Percentiles rank a stretch among this genome's conserved stretches.
Conservation (phyloP, 2,329 filamentous ascomycete genomes). For the Alternaria conjuncta region DNA sequence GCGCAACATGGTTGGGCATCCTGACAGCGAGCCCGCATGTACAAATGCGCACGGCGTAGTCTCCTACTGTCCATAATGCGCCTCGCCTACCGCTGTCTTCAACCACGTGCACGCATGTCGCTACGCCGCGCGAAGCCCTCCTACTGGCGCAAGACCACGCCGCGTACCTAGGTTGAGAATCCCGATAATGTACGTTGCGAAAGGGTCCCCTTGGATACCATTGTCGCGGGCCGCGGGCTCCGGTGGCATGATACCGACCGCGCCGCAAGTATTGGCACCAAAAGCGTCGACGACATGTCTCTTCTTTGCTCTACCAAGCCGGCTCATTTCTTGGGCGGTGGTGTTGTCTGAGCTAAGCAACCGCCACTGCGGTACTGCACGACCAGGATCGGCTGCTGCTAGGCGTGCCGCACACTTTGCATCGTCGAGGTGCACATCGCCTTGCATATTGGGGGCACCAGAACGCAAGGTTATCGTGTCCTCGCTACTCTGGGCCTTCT, state of each 20-base stretch:
- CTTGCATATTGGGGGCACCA: conserved; percentile 14
- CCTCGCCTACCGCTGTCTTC: conserved; percentile 14
- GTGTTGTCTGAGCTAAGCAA: neutral
- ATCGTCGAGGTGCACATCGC: conserved; percentile 19
- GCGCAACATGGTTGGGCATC: conserved; percentile 16
- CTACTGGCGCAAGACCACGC: conserved; percentile 6
- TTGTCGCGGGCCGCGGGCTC: conserved; percentile 19
- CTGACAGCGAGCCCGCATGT: conserved; percentile 18
- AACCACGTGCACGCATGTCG: conserved; percentile 20
- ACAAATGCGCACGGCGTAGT: conserved; percentile 8
- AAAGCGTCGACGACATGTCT: conserved; percentile 17
- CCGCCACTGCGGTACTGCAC: conserved; percentile 22
- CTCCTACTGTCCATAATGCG: neutral
- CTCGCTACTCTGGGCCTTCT: conserved; percentile 21
- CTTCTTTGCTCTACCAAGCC: conserved; percentile 1
- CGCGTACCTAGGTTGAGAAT: neutral
- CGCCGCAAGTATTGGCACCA: conserved; percentile 3
- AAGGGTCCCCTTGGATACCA: conserved; percentile 9
- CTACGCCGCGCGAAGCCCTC: conserved; percentile 3
- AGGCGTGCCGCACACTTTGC: conserved; percentile 19
- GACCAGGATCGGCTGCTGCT: conserved; percentile 14
- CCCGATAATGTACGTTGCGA: conserved; percentile 9
- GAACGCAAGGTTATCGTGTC: conserved; percentile 24
- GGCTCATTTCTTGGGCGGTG: neutral
- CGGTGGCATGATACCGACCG: conserved; percentile 22